A percentile compares a stretch with the other conserved stretches of the same genome.
phyloP scores from a whole-genome alignment of 768 basidiomycete species.

The Aureoboletus auriporus region DNA sequence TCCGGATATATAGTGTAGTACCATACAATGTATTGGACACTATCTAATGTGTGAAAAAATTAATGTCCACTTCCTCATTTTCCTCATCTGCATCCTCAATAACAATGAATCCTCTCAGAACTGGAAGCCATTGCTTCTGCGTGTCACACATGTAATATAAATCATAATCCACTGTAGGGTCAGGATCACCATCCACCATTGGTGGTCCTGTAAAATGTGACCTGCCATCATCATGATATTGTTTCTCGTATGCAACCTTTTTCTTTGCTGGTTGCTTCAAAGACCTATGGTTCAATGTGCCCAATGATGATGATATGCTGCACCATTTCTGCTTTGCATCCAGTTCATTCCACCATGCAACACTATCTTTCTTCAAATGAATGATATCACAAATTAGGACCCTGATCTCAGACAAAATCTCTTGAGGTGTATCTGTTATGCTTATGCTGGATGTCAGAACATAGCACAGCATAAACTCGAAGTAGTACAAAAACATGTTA shows the following conservation, averaged over 20 bases:
- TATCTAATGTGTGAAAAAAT: too few relatives aligned
- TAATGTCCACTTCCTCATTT: too few relatives aligned
- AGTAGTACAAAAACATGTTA: too few relatives aligned
- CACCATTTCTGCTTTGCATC: neutral
- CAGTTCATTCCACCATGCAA: neutral
- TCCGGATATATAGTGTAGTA: conserved; percentile 1
- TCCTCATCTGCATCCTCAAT: neutral
- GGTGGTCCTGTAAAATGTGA: neutral
- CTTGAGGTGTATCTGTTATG: neutral
- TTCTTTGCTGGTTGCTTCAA: neutral
- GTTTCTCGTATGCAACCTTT: neutral
- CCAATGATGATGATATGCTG: neutral
- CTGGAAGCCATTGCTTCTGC: neutral
- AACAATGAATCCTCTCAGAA: conserved; percentile 4
- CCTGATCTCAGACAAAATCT: neutral
- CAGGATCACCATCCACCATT: neutral
- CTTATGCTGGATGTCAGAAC: too few relatives aligned
- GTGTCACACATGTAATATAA: neutral
- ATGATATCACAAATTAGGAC: neutral
- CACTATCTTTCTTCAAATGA: neutral
- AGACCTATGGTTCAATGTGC: too few relatives aligned
- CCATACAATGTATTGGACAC: neutral
- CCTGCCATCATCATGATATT: neutral
- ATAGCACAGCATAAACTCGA: too few relatives aligned
- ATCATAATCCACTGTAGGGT: neutral